Base-by-base conservation (phyloP, 192 early-diverging fungal genomes). In the Rhizoclosmatium globosum region DNA sequence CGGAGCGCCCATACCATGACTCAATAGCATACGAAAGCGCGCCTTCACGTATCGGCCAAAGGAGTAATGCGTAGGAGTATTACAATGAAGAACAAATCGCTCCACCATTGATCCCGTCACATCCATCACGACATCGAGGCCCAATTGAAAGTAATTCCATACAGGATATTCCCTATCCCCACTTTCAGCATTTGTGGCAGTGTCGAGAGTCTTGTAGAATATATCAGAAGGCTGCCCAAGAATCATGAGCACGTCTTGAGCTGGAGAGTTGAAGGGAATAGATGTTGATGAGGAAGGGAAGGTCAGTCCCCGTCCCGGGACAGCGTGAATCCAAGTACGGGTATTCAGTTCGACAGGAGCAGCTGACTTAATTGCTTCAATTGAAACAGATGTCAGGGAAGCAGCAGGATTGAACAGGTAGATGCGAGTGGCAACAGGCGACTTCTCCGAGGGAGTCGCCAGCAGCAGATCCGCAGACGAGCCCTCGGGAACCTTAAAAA, bases 111-210 rank as follows among this genome's bases (percentile, higher is more conserved):
- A 4, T 15, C 48, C 48, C 48, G 4, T 50, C 6, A 9, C 48
- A 57, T 59, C 70, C 47, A 72, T 58, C 21, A 72, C 70, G 56
- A 72, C 70, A 44, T 72, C 70, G 9, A 72, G n/a, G 9, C 70
- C 70, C 31, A 72, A 72, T 17, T 59, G 17, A 43, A 72, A 72
- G 42, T 72, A 72, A 59, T 72, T 72, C 70, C 70, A 72, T 41
- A 72, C 23, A 43, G 31, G 19, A 47, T 57, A 13, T 57, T 72
- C 70, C 31, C 47, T 4, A 15, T 6, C 17, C 1, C 53, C 70
- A 38, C 7, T 38, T 45, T 50, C 48, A 45, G 38, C 67, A 9
- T 48, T 31, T 43, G 45, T 43, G 19, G 67, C 67, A 17, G n/a
- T 43, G 4, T 69, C 45, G 6, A 31, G 38, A 48, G 67, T 69